These are phyloP conservation scores for Deinandra increscens DNA, from an alignment of 129 eudicot species.

Conservation along the genomic window DNA sequence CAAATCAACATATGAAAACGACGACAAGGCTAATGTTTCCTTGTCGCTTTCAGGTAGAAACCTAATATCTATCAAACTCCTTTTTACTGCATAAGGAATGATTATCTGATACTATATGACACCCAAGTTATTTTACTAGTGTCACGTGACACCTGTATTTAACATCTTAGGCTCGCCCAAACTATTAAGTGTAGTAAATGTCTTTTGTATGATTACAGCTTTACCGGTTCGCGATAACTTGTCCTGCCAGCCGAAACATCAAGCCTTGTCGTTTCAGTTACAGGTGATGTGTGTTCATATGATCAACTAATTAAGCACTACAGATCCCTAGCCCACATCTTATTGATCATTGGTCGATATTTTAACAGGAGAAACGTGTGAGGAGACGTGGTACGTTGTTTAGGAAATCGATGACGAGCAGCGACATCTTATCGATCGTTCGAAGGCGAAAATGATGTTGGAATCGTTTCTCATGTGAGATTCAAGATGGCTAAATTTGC, in stretches of 20 bases:
- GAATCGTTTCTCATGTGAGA: background rate
- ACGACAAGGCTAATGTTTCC: background rate
- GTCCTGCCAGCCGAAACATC: constrained; percentile 35
- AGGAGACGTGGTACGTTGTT: constrained; percentile 16
- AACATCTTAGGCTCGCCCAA: background rate
- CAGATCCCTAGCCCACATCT: background rate
- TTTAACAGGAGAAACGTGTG: constrained; percentile 27
- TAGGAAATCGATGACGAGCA: constrained; percentile 31
- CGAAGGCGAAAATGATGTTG: constrained; percentile 19
- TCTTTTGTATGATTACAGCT: constrained; percentile 26
- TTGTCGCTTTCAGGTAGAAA: constrained; percentile 39
- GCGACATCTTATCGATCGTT: constrained; percentile 27
- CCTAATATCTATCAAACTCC: background rate
- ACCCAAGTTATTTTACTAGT: background rate
- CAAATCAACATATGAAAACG: constrained; percentile 18
- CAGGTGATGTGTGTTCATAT: constrained; percentile 40
- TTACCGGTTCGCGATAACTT: constrained; percentile 42
- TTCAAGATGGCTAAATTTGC: no score
- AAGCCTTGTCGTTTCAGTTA: constrained; percentile 39
- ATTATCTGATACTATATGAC: background rate
- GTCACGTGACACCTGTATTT: background rate
- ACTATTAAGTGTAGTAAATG: no score
- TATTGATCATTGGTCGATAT: background rate
- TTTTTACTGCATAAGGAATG: no score
- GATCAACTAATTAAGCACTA: background rate